Evolutionary conservation across 306 rosid species (phyloP).

Genomic region (Betula pendula): DNA sequence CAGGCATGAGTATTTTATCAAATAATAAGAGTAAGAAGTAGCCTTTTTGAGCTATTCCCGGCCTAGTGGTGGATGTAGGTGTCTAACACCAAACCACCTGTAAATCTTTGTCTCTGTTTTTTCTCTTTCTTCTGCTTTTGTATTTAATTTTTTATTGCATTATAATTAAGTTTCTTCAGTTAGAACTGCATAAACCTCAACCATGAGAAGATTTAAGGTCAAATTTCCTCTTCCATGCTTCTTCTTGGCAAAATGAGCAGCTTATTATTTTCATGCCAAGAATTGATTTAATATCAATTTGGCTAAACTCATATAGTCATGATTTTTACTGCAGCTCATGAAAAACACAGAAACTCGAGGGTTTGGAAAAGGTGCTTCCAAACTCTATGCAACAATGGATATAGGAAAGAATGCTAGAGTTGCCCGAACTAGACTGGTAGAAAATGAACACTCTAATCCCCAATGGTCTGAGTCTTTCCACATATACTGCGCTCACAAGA

Average conservation of each 20-base stretch:
- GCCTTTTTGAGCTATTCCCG: too few relatives aligned
- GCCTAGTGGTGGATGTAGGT: too few relatives aligned
- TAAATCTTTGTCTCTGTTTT: too few relatives aligned
- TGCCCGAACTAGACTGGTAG: constrained; percentile 36
- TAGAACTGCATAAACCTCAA: not conserved
- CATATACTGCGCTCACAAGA: constrained; percentile 47
- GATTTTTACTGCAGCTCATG: constrained; percentile 26
- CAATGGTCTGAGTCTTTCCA: constrained; percentile 48
- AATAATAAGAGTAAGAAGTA: too few relatives aligned
- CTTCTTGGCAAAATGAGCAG: not conserved
- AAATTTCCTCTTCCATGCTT: not conserved
- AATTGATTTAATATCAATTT: not conserved
- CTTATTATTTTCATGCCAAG: not conserved
- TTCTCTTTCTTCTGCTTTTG: too few relatives aligned
- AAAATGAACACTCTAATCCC: constrained; percentile 25
- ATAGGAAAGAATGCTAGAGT: constrained; percentile 40
- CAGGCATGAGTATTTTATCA: too few relatives aligned
- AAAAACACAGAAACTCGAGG: constrained; percentile 7
- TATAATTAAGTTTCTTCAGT: too few relatives aligned
- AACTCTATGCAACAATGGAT: constrained; percentile 42
- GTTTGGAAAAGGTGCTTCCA: constrained; percentile 21
- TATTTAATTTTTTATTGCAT: too few relatives aligned
- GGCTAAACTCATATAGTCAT: not conserved
- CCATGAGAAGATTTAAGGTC: not conserved
- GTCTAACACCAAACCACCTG: too few relatives aligned